phyloP scores from a whole-genome alignment of 352 stramenopile genomes.

The Globisporangium lucens region DNA sequence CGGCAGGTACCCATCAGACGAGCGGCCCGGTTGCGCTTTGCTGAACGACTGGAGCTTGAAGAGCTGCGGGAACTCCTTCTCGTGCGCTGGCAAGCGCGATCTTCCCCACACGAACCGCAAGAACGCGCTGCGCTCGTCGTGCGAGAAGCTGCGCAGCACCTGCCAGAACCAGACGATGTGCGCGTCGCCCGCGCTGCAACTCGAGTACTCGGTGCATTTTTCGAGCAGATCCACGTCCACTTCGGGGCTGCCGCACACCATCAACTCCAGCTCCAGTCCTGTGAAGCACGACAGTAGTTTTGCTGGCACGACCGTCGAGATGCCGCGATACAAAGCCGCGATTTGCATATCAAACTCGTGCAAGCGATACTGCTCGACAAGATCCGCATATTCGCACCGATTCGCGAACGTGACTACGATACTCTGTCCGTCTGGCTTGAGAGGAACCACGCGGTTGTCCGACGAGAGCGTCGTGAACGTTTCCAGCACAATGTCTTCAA shows the following conservation, averaged over 20 bases:
- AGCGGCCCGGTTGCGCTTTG: conserved; percentile 38
- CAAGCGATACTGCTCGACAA: conserved; percentile 78
- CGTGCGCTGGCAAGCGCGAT: conserved; percentile 77
- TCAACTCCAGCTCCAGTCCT: conserved; percentile 69
- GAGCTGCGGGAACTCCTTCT: conserved; percentile 83
- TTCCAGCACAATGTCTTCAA: conserved; percentile 90
- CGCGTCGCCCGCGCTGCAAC: conserved; percentile 58
- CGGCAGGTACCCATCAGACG: conserved; percentile 88
- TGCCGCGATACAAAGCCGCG: conserved; percentile 43
- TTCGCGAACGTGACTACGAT: conserved; percentile 80
- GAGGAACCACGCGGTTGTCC: conserved; percentile 74
- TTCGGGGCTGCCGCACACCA: conserved; percentile 83
- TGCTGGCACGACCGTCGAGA: conserved; percentile 75
- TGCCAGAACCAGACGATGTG: conserved; percentile 90
- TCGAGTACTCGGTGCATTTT: conserved; percentile 85
- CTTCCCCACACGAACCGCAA: conserved; percentile 92
- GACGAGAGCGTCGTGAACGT: conserved; percentile 88
- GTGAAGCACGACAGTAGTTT: conserved; percentile 80
- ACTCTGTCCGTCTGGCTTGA: conserved; percentile 59
- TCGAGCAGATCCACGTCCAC: conserved; percentile 81
- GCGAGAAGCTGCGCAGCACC: conserved; percentile 66
- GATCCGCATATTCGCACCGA: conserved; percentile 71
- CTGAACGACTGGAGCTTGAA: conserved; percentile 92
- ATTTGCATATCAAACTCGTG: conserved; percentile 71
- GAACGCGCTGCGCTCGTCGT: conserved; percentile 85